Percentiles rank a stretch among this genome's conserved stretches.
Evolutionary conservation across 1,284 basidiomycete genomes (phyloP).

Genomic region (Cutaneotrichosporon mucoides): DNA sequence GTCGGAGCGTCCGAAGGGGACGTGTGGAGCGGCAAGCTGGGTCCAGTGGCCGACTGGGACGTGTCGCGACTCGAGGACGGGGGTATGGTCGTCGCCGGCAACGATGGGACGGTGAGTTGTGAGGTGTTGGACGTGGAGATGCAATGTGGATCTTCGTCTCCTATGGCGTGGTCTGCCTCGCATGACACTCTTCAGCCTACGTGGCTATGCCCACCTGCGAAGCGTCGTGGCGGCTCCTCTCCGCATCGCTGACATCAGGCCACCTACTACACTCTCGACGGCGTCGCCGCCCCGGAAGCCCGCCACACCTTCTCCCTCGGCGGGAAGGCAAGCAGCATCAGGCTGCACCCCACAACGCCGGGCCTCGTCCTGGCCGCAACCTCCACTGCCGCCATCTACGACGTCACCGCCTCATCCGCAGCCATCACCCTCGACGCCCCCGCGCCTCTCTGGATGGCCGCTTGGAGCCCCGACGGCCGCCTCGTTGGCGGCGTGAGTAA

Average conservation of each 20-base stretch:
- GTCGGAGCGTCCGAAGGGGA: constrained; percentile 7
- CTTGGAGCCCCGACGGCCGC: constrained; percentile 47
- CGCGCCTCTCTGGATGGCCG: constrained; percentile 38
- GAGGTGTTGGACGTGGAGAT: too few relatives aligned
- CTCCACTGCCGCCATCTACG: constrained; percentile 38
- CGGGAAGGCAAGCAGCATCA: constrained; percentile 34
- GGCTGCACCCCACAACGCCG: constrained; percentile 48
- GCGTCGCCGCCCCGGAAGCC: background rate
- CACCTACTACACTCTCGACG: constrained; percentile 6
- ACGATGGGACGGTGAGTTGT: constrained; percentile 32
- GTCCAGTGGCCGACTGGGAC: constrained; percentile 42
- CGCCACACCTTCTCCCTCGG: background rate
- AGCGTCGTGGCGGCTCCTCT: too few relatives aligned
- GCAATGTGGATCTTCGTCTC: too few relatives aligned
- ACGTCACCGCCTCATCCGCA: constrained; percentile 23
- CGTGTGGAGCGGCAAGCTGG: constrained; percentile 27
- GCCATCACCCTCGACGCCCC: constrained; percentile 24
- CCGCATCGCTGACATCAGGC: constrained; percentile 5
- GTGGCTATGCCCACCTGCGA: too few relatives aligned
- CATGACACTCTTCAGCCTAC: constrained; percentile 7
- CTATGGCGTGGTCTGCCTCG: too few relatives aligned
- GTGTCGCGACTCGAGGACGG: constrained; percentile 35
- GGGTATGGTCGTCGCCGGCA: constrained; percentile 28
- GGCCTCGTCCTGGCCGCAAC: constrained; percentile 34
- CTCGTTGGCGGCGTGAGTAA: constrained; percentile 39